Percentiles rank a stretch among this genome's conserved stretches.
Evolutionary conservation across 768 basidiomycete genomes (phyloP).

Genomic region (Leccinum arenicola): DNA sequence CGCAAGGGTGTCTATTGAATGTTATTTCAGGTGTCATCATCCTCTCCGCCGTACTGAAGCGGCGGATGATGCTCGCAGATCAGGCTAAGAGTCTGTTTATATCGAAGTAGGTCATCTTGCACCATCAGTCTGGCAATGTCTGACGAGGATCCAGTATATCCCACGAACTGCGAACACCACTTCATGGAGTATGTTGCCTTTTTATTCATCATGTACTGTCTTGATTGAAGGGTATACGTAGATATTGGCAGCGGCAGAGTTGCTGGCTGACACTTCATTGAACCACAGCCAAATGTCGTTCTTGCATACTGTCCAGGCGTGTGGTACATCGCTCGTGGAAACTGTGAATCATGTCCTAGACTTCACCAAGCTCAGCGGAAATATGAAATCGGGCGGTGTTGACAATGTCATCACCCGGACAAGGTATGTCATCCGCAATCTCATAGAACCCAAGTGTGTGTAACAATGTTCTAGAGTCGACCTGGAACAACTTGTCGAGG

Average conservation of each 20-base stretch:
- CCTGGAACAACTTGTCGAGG: slow-evolving; percentile 79
- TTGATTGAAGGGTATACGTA: slow-evolving; percentile 24
- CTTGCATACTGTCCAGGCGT: slow-evolving; percentile 90
- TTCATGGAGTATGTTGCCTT: slow-evolving; percentile 69
- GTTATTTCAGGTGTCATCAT: slow-evolving; percentile 73
- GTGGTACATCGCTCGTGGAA: slow-evolving; percentile 93
- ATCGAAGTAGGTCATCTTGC: slow-evolving; percentile 60
- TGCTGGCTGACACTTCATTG: slow-evolving; percentile 82
- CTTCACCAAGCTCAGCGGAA: slow-evolving; percentile 92
- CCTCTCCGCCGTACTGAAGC: slow-evolving; percentile 86
- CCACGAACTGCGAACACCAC: slow-evolving; percentile 85
- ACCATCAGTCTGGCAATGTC: neutral
- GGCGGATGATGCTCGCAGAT: slow-evolving; percentile 91
- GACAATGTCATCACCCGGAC: slow-evolving; percentile 71
- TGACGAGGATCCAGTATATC: slow-evolving; percentile 61
- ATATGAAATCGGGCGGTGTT: slow-evolving; percentile 72
- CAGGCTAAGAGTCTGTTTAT: slow-evolving; percentile 93
- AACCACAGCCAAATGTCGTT: slow-evolving; percentile 82
- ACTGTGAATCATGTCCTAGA: slow-evolving; percentile 97
- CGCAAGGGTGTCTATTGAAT: slow-evolving; percentile 3
- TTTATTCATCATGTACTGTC: neutral
- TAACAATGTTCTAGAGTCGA: slow-evolving; percentile 50
- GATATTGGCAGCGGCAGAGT: slow-evolving; percentile 90
- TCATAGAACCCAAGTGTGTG: neutral
- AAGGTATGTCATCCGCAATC: slow-evolving; percentile 42